Evolutionary conservation across 75 land plant species (phyloP).

Genomic region (Cupressus sempervirens): DNA sequence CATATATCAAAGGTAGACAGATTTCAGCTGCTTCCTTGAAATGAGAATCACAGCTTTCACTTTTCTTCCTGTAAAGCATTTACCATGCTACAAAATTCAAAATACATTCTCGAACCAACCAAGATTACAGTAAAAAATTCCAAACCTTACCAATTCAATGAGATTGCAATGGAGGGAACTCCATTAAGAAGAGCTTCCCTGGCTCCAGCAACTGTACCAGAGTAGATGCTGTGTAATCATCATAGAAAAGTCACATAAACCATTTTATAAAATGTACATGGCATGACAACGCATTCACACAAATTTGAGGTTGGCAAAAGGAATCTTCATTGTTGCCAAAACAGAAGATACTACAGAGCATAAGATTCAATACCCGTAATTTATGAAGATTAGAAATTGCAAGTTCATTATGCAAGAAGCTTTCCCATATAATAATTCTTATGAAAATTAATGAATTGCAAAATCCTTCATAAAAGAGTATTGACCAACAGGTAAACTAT

Average conservation of each 20-base stretch:
- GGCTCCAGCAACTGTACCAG: slow-evolving; percentile 58
- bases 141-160: slow-evolving; percentile 35
- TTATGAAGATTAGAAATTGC: neutral
- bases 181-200: slow-evolving; percentile 48
- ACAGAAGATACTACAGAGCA: neutral
- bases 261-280: neutral
- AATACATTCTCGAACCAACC: neutral
- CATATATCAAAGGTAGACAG: slow-evolving; percentile 31
- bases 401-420: neutral
- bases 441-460: neutral
- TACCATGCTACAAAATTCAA: neutral
- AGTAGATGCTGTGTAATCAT: slow-evolving; percentile 29
- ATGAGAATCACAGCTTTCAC: slow-evolving; percentile 31
- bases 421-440: neutral
- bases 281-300: neutral
- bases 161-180: slow-evolving; percentile 41
- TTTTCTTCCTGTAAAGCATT: slow-evolving; percentile 30
- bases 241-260: slow-evolving; percentile 11
- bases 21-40: slow-evolving; percentile 34
- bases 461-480: neutral
- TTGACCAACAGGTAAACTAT: neutral
- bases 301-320: neutral
- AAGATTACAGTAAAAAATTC: neutral
- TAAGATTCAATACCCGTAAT: neutral
- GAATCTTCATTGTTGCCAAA: neutral